Base-by-base conservation (phyloP, 371 early-diverging fungal genomes). In the Rhizopus microsporus region DNA sequence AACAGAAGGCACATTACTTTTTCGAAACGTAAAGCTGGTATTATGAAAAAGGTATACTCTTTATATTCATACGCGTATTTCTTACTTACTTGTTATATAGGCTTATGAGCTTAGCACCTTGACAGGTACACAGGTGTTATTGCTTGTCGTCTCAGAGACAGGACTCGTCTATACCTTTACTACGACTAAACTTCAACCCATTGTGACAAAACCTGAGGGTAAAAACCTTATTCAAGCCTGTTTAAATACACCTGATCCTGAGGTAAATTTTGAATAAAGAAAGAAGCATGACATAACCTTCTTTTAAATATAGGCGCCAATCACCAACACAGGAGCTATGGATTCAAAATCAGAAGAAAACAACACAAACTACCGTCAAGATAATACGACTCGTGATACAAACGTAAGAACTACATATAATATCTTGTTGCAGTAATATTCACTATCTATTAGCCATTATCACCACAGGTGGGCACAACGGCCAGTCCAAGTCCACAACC, bases 141-240 rank as follows among this genome's bases (percentile, higher is more conserved):
- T 99, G 47, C 71, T 99, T 35, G 93, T 99, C 4, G 98, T 98
- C n/a, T 94, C 96, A 4, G 99, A 96, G 70, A 97, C 96, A 32
- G 98, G 99, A 17, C 90, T 97, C 56, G 99, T 99, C 7, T 99
- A 98, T 74, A 97, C 99, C 4, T 99, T 97, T 74, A 97, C 99
- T 7, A 98, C 99, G 8, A 91, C 93, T 38, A 98, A 96, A 71
- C 80, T 99, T 32, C 95, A 96, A 68, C 97, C 97, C 8, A 82
- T 98, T 31, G 95, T 99, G 16, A 92, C 94, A 37, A 90, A 95
- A 68, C 87, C 95, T 6, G 96, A 96, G 65, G 96, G 96, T 51
- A 93, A 95, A 69, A 91, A 90, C 63, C 76, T 98, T 50, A 99
- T 99, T 56, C 97, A 98, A 71, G 80, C 92, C 4, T 99, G 97